Conservation (phyloP, 2,329 filamentous ascomycete species). For the Colletotrichum falcatum region DNA sequence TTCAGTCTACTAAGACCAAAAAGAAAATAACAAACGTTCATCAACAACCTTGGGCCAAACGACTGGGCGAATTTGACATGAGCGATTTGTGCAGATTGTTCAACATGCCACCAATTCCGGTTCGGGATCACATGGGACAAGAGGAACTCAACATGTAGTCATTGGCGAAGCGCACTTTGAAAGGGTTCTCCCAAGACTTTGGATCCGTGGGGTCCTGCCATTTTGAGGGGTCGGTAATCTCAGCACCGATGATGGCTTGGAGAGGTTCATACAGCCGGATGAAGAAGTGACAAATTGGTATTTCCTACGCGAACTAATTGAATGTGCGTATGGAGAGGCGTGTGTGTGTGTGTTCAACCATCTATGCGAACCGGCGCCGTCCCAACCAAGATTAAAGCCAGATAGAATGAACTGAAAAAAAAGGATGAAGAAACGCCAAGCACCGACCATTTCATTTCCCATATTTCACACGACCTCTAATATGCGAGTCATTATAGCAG, state of each 20-base stretch:
- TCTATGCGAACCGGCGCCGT: background rate
- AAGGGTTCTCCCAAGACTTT: background rate
- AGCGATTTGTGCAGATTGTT: background rate
- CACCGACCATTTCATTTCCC: constrained; percentile 3
- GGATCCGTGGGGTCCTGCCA: background rate
- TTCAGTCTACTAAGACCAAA: constrained; percentile 41
- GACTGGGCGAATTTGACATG: background rate
- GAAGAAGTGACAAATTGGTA: constrained; percentile 20
- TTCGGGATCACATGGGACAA: background rate
- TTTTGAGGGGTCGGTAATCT: background rate
- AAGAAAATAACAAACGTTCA: constrained; percentile 43
- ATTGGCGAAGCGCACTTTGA: background rate
- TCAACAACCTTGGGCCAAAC: constrained; percentile 15
- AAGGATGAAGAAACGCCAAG: constrained; percentile 9
- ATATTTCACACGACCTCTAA: constrained; percentile 4
- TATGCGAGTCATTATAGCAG: background rate
- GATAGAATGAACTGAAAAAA: no score
- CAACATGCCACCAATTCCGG: background rate
- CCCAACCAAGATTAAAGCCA: background rate
- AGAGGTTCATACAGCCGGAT: background rate
- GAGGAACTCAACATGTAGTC: background rate
- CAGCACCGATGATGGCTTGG: background rate
- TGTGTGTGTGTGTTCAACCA: background rate
- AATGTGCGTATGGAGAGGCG: no score
- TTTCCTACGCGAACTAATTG: constrained; percentile 2